phyloP scores from a whole-genome alignment of 2,329 filamentous ascomycete genomes.

The Kalmusia sp. region DNA sequence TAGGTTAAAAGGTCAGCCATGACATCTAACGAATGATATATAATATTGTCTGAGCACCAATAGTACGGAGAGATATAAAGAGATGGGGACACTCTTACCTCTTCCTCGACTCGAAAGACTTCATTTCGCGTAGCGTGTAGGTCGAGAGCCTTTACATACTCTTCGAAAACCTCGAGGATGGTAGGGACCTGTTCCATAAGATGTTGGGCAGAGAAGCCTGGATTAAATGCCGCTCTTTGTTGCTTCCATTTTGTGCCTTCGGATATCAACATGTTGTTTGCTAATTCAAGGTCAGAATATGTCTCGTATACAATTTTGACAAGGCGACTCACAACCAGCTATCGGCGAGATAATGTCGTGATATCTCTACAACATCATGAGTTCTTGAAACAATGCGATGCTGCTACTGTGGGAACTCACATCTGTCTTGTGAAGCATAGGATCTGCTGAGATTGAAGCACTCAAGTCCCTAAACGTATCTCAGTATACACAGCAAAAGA shows the following conservation, averaged over 20 bases:
- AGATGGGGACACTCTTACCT: too few relatives aligned
- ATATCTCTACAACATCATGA: background rate
- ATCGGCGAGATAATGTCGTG: slow-evolving; percentile 28
- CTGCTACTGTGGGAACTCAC: slow-evolving; percentile 42
- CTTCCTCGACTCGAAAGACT: slow-evolving; percentile 50
- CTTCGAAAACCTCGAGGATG: slow-evolving; percentile 44
- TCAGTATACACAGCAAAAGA: background rate
- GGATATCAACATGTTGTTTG: slow-evolving; percentile 44
- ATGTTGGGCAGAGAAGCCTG: slow-evolving; percentile 48
- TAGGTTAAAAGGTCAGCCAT: too few relatives aligned
- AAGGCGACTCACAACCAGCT: too few relatives aligned
- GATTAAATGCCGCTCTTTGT: slow-evolving; percentile 53
- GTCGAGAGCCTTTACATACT: slow-evolving; percentile 44
- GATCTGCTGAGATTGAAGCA: slow-evolving; percentile 26
- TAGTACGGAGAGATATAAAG: background rate
- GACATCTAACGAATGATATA: too few relatives aligned
- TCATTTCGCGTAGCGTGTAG: slow-evolving; percentile 42
- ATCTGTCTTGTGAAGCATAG: slow-evolving; percentile 41
- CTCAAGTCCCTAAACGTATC: background rate
- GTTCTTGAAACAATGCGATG: slow-evolving; percentile 35
- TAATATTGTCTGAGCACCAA: background rate
- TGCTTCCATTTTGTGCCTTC: slow-evolving; percentile 52
- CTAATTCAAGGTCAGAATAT: too few relatives aligned
- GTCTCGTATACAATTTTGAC: too few relatives aligned
- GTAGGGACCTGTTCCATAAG: slow-evolving; percentile 47